These are phyloP conservation scores for Xerocomus amazonicus DNA, from an alignment of 1,284 basidiomycete species.

Conservation along the genomic window DNA sequence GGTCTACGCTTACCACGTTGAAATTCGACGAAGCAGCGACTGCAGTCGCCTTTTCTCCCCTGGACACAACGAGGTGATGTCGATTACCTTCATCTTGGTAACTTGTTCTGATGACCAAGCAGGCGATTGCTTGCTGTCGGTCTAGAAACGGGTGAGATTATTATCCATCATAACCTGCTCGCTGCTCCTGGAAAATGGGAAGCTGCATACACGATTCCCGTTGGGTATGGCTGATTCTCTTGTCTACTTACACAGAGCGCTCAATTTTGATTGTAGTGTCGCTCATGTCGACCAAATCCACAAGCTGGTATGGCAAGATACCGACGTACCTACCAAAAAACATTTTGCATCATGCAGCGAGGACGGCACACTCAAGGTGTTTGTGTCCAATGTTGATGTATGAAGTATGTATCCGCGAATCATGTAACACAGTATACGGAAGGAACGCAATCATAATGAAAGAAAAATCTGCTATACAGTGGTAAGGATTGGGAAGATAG, in stretches of 20 bases:
- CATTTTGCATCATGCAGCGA: constrained; percentile 63
- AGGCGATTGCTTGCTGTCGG: constrained; percentile 68
- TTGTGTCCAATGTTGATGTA: constrained; percentile 48
- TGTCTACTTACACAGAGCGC: not conserved
- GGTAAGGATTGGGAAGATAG: constrained; percentile 40
- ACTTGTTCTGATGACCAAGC: not conserved
- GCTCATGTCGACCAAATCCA: constrained; percentile 70
- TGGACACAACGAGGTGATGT: constrained; percentile 41
- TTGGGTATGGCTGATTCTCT: constrained; percentile 39
- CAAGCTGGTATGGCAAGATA: constrained; percentile 63
- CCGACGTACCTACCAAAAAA: constrained; percentile 28
- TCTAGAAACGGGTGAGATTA: constrained; percentile 65
- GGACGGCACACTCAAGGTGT: constrained; percentile 76
- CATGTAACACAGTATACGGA: constrained; percentile 32
- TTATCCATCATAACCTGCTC: constrained; percentile 46
- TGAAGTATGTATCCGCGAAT: constrained; percentile 36
- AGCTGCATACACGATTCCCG: constrained; percentile 41
- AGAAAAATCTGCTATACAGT: constrained; percentile 69
- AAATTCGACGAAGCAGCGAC: constrained; percentile 66
- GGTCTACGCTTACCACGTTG: constrained; percentile 53
- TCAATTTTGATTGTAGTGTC: constrained; percentile 38
- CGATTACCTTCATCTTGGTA: not conserved
- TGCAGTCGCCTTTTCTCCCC: constrained; percentile 60
- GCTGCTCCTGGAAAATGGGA: constrained; percentile 46
- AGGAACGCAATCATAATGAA: constrained; percentile 26